A percentile compares a stretch with the other conserved stretches of the same genome.
Evolutionary conservation across 78 protist species (phyloP).

Genomic region (Dictyostelium brefeldianum): DNA sequence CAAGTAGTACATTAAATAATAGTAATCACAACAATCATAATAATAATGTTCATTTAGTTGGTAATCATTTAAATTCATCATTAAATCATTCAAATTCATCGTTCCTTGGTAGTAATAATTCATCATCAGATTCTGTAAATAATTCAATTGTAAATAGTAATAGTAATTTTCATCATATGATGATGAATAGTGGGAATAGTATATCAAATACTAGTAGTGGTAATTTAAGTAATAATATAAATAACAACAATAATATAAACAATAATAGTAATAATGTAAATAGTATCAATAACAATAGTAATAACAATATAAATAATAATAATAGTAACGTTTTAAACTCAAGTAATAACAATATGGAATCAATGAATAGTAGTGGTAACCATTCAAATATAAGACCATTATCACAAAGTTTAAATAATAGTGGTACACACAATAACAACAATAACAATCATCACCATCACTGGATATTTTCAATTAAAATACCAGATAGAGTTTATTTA

Average conservation of each 20-base stretch:
- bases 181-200: constrained; percentile 13
- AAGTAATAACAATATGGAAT: too few species aligned
- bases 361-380: too few species aligned
- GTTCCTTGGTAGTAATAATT: background rate
- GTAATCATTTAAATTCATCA: background rate
- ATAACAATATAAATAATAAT: background rate
- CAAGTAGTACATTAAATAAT: background rate
- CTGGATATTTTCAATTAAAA: constrained; percentile 51
- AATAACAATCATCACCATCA: background rate
- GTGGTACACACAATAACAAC: background rate
- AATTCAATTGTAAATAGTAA: constrained; percentile 28
- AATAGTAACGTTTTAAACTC: too few species aligned
- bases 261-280: background rate
- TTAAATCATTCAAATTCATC: constrained; percentile 1
- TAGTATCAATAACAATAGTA: background rate
- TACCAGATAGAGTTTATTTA: constrained; percentile 35
- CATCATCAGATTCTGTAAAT: constrained; percentile 13
- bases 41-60: background rate
- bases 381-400: too few species aligned
- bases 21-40: background rate
- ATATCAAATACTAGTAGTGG: background rate
- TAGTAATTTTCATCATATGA: constrained; percentile 21
- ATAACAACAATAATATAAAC: background rate
- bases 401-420: background rate
- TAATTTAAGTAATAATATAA: background rate